Evolutionary conservation across 306 rosid species (phyloP).

Genomic region (Calophaca sinica): DNA sequence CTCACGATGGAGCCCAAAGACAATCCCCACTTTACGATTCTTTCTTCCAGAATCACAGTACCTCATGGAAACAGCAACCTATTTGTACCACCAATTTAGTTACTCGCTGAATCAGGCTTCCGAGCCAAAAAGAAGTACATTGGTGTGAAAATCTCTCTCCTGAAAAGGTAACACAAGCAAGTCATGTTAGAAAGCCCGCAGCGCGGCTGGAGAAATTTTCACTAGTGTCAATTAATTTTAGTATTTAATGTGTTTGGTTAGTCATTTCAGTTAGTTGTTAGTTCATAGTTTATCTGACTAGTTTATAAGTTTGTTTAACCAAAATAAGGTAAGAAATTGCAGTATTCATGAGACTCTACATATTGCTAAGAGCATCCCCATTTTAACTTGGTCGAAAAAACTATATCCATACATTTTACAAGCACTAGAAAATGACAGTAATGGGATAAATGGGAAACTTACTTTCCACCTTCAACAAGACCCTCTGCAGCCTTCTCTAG

Average conservation of each 20-base stretch:
- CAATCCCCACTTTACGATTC: slow-evolving; percentile 29
- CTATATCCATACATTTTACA: neutral
- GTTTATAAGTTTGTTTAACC: too few relatives aligned
- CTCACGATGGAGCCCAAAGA: slow-evolving; percentile 14
- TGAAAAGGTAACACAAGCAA: slow-evolving; percentile 46
- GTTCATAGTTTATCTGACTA: neutral
- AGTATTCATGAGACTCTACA: neutral
- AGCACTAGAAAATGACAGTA: slow-evolving; percentile 15
- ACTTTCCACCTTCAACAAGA: slow-evolving; percentile 97
- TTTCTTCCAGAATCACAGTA: slow-evolving; percentile 17
- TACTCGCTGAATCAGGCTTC: slow-evolving; percentile 64
- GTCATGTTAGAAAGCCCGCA: neutral
- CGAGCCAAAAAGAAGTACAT: slow-evolving; percentile 94
- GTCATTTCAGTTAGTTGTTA: neutral
- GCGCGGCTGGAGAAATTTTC: neutral
- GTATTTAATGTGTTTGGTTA: neutral
- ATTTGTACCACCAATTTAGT: slow-evolving; percentile 38
- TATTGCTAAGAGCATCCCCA: neutral
- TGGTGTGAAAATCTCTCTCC: slow-evolving; percentile 96
- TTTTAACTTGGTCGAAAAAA: slow-evolving; percentile 6
- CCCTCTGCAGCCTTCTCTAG: slow-evolving; percentile 95
- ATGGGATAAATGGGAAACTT: slow-evolving; percentile 53
- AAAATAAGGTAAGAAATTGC: too few relatives aligned
- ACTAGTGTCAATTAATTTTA: neutral
- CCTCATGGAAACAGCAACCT: slow-evolving; percentile 2